Conservation (phyloP, 441 rosid genomes). For the Isatis lusitanica region DNA sequence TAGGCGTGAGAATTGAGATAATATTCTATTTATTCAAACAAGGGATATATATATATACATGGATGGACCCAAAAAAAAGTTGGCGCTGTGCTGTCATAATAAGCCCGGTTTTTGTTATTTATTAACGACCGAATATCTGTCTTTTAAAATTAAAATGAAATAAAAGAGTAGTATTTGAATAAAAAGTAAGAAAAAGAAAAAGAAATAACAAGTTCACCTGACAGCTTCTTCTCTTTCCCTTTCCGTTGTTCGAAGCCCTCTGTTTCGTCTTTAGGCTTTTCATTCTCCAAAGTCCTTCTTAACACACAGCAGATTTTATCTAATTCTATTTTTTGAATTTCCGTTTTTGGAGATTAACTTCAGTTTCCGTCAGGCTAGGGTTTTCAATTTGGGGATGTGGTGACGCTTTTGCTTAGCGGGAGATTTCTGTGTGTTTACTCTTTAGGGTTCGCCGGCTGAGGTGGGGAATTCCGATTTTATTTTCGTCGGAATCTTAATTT, state of each 20-base stretch:
- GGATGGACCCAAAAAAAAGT: constrained; percentile 5
- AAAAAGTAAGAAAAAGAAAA: not conserved
- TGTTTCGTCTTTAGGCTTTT: not conserved
- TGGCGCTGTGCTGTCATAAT: constrained; percentile 31
- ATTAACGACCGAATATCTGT: constrained; percentile 31
- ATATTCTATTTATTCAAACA: not conserved
- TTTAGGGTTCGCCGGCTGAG: constrained; percentile 24
- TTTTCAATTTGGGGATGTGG: not conserved
- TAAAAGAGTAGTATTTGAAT: not conserved
- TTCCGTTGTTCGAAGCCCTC: constrained; percentile 30
- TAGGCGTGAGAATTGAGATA: not conserved
- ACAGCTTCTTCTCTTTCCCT: constrained; percentile 38
- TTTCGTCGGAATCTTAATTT: constrained; percentile 32
- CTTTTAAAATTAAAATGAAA: not conserved
- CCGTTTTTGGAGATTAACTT: constrained; percentile 16
- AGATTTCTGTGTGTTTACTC: constrained; percentile 21
- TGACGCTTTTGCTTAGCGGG: not conserved
- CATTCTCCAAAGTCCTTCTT: constrained; percentile 16
- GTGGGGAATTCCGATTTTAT: not conserved
- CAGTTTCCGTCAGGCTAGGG: not conserved
- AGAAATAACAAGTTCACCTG: not conserved
- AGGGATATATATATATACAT: not conserved
- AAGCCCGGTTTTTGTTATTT: constrained; percentile 7
- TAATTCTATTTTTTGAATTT: not conserved
- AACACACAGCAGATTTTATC: not conserved